phyloP scores from a whole-genome alignment of 176 grass and related monocot species.

The sorghum (Sorghum bicolor) region Sorghum_bicolor_NCBIv3 NC_012876.2:64570501-64571000 shows the following conservation, averaged over 20 bases:
- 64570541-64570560: slow-evolving; percentile 40
- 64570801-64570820: neutral
- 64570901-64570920: neutral
- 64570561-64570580: slow-evolving; percentile 28
- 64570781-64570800: neutral
- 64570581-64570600: slow-evolving; percentile 42
- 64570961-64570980: neutral
- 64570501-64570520: slow-evolving; percentile 37
- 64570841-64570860: neutral
- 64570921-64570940: neutral
- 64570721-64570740: neutral
- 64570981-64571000: no score
- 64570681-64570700: neutral
- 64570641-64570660: slow-evolving; percentile 71
- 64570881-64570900: slow-evolving; percentile 9
- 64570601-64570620: slow-evolving; percentile 47
- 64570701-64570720: neutral
- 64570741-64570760: neutral
- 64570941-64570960: neutral
- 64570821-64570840: neutral
- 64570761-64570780: neutral
- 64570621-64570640: slow-evolving; percentile 85
- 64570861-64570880: neutral
- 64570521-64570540: slow-evolving; percentile 56
- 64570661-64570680: slow-evolving; percentile 50